Evolutionary conservation across 768 basidiomycete genomes (phyloP), one percentile per base, ranked within the genome.

Genomic region (Clitopilus hobsonii): DNA sequence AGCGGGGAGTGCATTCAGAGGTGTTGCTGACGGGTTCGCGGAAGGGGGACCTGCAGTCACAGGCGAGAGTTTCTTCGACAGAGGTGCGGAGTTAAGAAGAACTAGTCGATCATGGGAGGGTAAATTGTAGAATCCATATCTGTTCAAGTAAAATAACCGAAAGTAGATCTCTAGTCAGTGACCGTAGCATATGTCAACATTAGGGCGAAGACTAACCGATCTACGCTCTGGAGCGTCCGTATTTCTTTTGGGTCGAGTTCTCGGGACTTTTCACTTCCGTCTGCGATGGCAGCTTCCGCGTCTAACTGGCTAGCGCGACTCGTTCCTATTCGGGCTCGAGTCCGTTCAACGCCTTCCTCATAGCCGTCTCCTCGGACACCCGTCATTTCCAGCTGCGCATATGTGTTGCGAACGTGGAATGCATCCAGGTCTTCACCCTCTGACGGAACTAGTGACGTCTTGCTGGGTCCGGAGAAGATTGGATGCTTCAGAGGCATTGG

Each of bases 281-380:
- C 78, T 11, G 74, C 82, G 4, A 88, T 56, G 3, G 84, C 81
- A 36, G 78, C 73, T 47, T 78, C 76, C 0, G 84, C 83, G 54
- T 79, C 74, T 28, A 83, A 60, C 60, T 89, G 87, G 59, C 81
- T 88, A 11, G 75, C 74, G 61, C 80, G 74, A 61, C 75, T 84
- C 18, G 64, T 64, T 51, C 80, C 78, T 58, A 84, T 67, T 62
- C 88, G 76, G 22, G 91, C 89, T 56, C 96, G 81, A 24, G 95
- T 98, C 30, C 93, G 85, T 71, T 98, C 96, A 6, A 96, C 80
- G 30, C 96, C 96, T 60, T 96, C 94, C 62, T 93, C 90, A 69
- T 86, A 92, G 0, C 96, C 96, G 65, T 98, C 96, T 2, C 95
- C 94, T 65, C 84, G 89, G 30, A 98, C 95, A n/a, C 96, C 96